These are phyloP conservation scores for Isochrysis galbana DNA, from an alignment of 78 protist genomes.

Conservation along the genomic window DNA sequence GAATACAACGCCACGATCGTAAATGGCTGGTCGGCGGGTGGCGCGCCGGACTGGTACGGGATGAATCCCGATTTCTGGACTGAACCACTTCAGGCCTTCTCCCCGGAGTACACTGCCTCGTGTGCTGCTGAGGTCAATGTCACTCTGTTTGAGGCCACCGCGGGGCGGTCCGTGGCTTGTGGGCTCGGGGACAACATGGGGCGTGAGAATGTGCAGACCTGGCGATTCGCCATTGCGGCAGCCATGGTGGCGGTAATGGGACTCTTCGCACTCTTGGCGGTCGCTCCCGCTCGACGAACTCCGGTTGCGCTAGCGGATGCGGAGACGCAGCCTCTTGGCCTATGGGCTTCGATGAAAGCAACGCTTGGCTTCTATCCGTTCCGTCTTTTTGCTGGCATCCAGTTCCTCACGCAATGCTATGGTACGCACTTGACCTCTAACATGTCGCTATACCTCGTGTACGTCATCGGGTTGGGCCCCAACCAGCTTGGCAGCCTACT, in stretches of 20 bases:
- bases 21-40: too few species aligned
- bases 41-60: too few species aligned
- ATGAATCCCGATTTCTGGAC: too few species aligned
- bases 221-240: not conserved
- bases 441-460: not conserved
- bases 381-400: not conserved
- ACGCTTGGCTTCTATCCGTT: not conserved
- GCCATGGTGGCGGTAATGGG: not conserved
- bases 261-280: not conserved
- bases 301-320: not conserved
- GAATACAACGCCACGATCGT: too few species aligned
- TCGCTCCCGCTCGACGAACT: not conserved
- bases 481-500: not conserved
- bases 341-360: not conserved
- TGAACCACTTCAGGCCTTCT: not conserved
- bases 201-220: not conserved
- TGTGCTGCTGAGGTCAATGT: not conserved
- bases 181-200: not conserved
- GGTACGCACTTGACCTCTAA: not conserved
- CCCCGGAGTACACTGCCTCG: not conserved
- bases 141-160: not conserved
- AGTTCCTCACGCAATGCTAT: not conserved
- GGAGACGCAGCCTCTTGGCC: not conserved
- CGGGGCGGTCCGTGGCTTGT: not conserved
- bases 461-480: not conserved